These are phyloP conservation scores for Colletotrichum sp. DNA, from an alignment of 2,329 filamentous ascomycete genomes.

Conservation along the genomic window DNA sequence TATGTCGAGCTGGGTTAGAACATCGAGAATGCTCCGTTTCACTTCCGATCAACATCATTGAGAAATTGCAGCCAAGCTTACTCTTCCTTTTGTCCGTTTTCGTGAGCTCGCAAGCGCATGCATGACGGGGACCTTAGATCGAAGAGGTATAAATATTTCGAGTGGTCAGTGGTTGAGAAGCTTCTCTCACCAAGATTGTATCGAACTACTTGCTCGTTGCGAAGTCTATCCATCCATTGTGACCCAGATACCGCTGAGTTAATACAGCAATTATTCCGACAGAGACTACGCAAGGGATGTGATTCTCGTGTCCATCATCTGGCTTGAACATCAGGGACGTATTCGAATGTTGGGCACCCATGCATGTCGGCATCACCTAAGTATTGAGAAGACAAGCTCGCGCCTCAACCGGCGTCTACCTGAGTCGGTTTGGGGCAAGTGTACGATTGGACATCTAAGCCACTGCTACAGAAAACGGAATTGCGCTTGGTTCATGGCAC, in stretches of 20 bases:
- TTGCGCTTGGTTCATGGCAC: no score
- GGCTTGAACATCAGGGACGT: not conserved
- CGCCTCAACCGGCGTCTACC: not conserved
- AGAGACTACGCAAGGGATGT: accelerated
- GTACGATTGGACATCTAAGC: not conserved
- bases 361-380: not conserved
- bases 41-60: not conserved
- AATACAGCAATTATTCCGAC: not conserved
- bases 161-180: not conserved
- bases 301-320: not conserved
- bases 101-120: not conserved
- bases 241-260: not conserved
- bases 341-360: not conserved
- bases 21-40: not conserved
- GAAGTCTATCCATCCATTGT: not conserved
- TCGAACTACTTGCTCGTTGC: not conserved
- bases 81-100: not conserved
- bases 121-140: accelerated
- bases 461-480: no score
- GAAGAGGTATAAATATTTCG: not conserved
- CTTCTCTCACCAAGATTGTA: not conserved
- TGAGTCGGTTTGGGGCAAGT: no score
- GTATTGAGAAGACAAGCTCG: not conserved
- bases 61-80: not conserved
- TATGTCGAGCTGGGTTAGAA: not conserved